These are phyloP conservation scores for Fusarium sp. DNA, from an alignment of 2,329 filamentous ascomycete species.

Conservation along the genomic window DNA sequence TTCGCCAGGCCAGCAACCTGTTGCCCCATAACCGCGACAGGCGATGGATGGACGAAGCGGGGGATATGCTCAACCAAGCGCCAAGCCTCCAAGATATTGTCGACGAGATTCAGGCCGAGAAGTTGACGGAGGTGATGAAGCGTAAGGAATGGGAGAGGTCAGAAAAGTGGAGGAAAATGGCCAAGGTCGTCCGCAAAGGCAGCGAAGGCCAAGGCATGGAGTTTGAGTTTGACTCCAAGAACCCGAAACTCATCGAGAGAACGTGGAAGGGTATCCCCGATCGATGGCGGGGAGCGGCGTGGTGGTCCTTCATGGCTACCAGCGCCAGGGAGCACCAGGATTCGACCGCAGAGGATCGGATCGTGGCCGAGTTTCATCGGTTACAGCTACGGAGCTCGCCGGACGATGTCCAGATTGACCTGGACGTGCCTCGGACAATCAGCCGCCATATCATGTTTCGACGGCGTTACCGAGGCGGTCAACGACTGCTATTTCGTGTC, in stretches of 20 bases:
- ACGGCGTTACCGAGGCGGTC: constrained; percentile 88
- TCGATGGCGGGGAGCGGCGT: constrained; percentile 91
- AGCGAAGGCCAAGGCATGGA: constrained; percentile 67
- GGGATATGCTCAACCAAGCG: constrained; percentile 73
- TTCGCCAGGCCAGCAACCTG: constrained; percentile 69
- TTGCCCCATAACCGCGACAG: constrained; percentile 72
- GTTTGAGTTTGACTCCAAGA: constrained; percentile 81
- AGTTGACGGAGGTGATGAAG: constrained; percentile 66
- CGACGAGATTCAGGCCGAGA: constrained; percentile 67
- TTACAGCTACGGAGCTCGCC: constrained; percentile 81
- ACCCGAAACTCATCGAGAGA: constrained; percentile 87
- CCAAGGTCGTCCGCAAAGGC: constrained; percentile 65
- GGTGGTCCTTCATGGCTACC: constrained; percentile 89
- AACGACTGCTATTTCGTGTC: constrained; percentile 91
- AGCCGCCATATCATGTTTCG: constrained; percentile 98
- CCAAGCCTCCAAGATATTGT: constrained; percentile 67
- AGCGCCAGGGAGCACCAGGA: constrained; percentile 75
- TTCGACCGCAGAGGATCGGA: constrained; percentile 74
- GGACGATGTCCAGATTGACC: constrained; percentile 96
- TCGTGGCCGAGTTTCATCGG: constrained; percentile 78
- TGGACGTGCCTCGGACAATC: constrained; percentile 96
- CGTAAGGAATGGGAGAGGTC: constrained; percentile 72
- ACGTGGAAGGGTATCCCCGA: constrained; percentile 99
- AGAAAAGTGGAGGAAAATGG: constrained; percentile 77
- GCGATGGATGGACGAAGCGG: constrained; percentile 72